A percentile compares a stretch with the other conserved stretches of the same genome.
Conservation (phyloP, 257 asterid genomes). For the Solanum stenotomum region DNA sequence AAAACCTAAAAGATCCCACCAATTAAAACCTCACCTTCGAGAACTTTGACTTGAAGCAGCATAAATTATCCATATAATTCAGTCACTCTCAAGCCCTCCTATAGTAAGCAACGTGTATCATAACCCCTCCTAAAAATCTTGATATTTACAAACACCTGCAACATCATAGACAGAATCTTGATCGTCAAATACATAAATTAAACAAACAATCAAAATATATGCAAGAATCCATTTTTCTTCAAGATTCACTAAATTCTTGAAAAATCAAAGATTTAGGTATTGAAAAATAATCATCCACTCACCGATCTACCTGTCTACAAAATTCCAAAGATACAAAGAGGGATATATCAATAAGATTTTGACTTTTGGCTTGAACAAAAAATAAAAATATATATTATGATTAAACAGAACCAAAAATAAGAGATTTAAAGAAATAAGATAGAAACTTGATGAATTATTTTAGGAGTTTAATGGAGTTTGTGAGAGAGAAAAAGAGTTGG, state of each 20-base stretch:
- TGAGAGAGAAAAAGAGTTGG: not conserved
- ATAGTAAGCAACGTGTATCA: constrained; percentile 46
- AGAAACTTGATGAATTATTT: not conserved
- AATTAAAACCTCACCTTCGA: constrained; percentile 42
- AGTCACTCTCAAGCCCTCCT: constrained; percentile 24
- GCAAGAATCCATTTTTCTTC: constrained; percentile 23
- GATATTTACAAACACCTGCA: constrained; percentile 45
- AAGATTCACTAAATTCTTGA: constrained; percentile 13
- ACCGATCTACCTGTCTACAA: constrained; percentile 52
- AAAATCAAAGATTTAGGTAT: constrained; percentile 18
- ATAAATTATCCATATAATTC: constrained; percentile 48
- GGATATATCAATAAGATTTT: constrained; percentile 3
- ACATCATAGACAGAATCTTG: constrained; percentile 5
- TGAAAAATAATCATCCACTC: constrained; percentile 9
- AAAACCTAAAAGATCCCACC: not conserved
- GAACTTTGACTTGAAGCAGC: constrained; percentile 48
- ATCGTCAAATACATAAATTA: constrained; percentile 12
- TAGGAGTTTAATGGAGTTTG: not conserved
- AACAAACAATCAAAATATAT: not conserved
- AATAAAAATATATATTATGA: not conserved
- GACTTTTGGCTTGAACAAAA: constrained; percentile 13
- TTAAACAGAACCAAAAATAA: not conserved
- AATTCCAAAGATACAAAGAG: constrained; percentile 10
- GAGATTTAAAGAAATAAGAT: not conserved
- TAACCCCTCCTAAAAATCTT: constrained; percentile 5